phyloP scores from a whole-genome alignment of 2,329 filamentous ascomycete genomes.

The Aspergillus pseudoglaucus region DNA sequence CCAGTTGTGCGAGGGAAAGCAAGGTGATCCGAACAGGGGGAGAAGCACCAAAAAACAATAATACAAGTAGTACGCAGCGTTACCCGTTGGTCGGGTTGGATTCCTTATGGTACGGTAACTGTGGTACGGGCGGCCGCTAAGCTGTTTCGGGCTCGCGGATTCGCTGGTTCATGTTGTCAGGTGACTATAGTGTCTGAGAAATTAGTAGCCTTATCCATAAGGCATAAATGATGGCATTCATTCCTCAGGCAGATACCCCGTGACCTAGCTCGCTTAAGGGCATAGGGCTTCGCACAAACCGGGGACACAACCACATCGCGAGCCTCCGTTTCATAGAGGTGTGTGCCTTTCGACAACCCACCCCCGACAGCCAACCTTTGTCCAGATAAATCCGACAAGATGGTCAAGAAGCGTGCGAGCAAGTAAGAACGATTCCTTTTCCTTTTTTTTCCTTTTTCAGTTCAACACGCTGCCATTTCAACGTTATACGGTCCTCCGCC shows the following conservation, averaged over 20 bases:
- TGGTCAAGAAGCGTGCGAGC: conserved; percentile 71
- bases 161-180: conserved; percentile 8
- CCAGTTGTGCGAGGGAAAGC: conserved; percentile 8
- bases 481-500: background rate
- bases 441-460: conserved; percentile 7
- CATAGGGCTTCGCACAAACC: conserved; percentile 34
- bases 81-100: conserved; percentile 3
- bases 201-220: background rate
- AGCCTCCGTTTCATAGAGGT: conserved; percentile 21
- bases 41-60: background rate
- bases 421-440: conserved; percentile 50
- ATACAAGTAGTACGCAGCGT: conserved; percentile 1
- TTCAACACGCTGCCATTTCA: background rate
- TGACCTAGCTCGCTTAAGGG: conserved; percentile 34
- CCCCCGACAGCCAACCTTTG: conserved; percentile 32
- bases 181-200: conserved; percentile 10
- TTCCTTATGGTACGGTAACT: background rate
- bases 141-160: conserved; percentile 1
- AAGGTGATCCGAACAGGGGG: conserved; percentile 7
- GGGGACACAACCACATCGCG: conserved; percentile 27
- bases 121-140: background rate
- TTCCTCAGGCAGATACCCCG: conserved; percentile 9
- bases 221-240: background rate
- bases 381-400: conserved; percentile 50
- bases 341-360: conserved; percentile 32